Evolutionary conservation across 192 early-diverging fungal species (phyloP), one percentile per base, ranked within the genome.

Genomic region (Jimgerdemannia flammicorona): DNA sequence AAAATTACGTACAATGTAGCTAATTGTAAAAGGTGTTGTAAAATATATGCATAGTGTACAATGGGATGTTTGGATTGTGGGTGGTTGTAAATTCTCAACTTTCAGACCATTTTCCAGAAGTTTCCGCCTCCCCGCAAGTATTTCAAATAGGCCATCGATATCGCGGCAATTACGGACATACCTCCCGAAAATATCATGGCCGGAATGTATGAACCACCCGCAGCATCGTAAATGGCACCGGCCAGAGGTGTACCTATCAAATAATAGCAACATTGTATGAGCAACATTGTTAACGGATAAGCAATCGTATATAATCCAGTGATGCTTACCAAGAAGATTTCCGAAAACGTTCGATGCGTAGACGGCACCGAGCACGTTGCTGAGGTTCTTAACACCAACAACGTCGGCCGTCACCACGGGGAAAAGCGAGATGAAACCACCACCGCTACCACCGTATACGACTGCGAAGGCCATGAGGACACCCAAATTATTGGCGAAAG

Each of bases 331-430:
- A n/a, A 84, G 73, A 59, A 84, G 59, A 66, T 74, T 78, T 3
- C 83, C 80, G 29, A 75, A 79, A 4, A 72, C 76, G 75, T 84
- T 77, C 64, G 72, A 76, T 67, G 81, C 72, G 71, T 87, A 87
- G 39, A 75, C 44, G 70, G 85, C 75, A 29, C 86, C 84, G 20
- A 87, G 77, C 3, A 77, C 86, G 11, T 68, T 40, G 14, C 80
- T 79, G 20, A 87, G 67, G 9, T 85, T 81, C 43, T 81, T 75
- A n/a, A 85, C 74, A 69, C 88, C 88, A 0, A 89, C 88, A 17
- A 89, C 77, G 44, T 89, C 84, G 0, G 88, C 88, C 0, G 78
- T 78, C 39, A 83, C 76, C 1, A 84, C 81, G 11, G 88, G 84
- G 18, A 84, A 79, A 14, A 89, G 75, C 29, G 82, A 81, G 10